A percentile compares a stretch with the other conserved stretches of the same genome.
Evolutionary conservation across 2,329 filamentous ascomycete genomes (phyloP).

Genomic region (Ilyonectria sp.): DNA sequence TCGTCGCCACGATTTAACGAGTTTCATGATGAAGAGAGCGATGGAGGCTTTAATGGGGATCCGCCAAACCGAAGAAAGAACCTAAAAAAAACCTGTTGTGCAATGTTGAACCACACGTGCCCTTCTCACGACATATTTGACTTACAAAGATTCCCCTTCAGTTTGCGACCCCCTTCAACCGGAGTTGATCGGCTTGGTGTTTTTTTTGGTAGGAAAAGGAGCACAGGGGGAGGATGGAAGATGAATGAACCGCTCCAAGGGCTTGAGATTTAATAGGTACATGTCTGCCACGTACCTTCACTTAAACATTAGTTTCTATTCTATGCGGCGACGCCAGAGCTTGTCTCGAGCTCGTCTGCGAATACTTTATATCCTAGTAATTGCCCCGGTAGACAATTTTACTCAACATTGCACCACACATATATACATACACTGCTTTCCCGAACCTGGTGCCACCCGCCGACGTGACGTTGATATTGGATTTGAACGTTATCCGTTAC

Average conservation of each 20-base stretch:
- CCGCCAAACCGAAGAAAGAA: conserved; percentile 23
- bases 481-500: background rate
- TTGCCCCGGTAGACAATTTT: conserved; percentile 54
- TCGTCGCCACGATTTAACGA: conserved; percentile 55
- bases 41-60: conserved; percentile 31
- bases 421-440: conserved; percentile 2
- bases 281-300: conserved; percentile 34
- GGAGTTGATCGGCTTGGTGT: conserved; percentile 50
- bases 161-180: conserved; percentile 34
- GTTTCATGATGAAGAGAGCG: conserved; percentile 47
- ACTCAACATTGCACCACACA: conserved; percentile 51
- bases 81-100: conserved; percentile 35
- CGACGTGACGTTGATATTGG: conserved; percentile 15
- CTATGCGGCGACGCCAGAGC: conserved; percentile 39
- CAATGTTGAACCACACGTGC: conserved; percentile 45
- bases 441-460: background rate
- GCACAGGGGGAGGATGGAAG: conserved; percentile 34
- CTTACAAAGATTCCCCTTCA: conserved; percentile 41
- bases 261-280: conserved; percentile 42
- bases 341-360: conserved; percentile 37
- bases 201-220: conserved; percentile 39
- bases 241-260: conserved; percentile 40
- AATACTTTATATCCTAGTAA: conserved; percentile 48
- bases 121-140: conserved; percentile 46
- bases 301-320: conserved; percentile 49